Evolutionary conservation across 768 basidiomycete species (phyloP).

Genomic region (Russula brevipes): DNA sequence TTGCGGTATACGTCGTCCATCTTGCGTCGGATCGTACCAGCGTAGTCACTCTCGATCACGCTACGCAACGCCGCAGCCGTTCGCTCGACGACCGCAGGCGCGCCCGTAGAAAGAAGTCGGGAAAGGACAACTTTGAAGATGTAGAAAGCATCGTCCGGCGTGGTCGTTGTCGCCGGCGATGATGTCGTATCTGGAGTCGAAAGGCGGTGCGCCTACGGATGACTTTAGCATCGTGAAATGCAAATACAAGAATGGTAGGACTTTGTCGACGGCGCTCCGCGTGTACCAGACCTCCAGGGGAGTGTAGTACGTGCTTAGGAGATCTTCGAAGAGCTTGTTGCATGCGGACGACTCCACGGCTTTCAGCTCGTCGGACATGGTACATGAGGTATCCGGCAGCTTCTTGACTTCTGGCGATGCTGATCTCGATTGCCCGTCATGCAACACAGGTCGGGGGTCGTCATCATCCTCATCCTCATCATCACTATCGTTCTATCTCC

Average conservation of each 20-base stretch:
- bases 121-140: conserved; percentile 81
- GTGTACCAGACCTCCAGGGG: conserved; percentile 93
- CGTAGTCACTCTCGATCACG: conserved; percentile 78
- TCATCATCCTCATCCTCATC: conserved; percentile 1
- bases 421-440: neutral
- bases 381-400: neutral
- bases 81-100: conserved; percentile 49
- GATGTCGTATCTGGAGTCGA: conserved; percentile 68
- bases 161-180: conserved; percentile 60
- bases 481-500: conserved; percentile 5
- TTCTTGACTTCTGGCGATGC: conserved; percentile 1
- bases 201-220: conserved; percentile 74
- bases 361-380: conserved; percentile 21
- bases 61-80: conserved; percentile 62
- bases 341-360: conserved; percentile 49
- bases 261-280: conserved; percentile 83
- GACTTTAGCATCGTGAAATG: neutral
- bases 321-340: conserved; percentile 54
- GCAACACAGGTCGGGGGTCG: neutral
- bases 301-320: conserved; percentile 71
- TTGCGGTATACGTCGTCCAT: conserved; percentile 83
- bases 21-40: conserved; percentile 73
- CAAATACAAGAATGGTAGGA: conserved; percentile 29
- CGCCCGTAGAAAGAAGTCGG: conserved; percentile 75
- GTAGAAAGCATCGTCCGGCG: conserved; percentile 94